Evolutionary conservation across 2,329 filamentous ascomycete genomes (phyloP).

Genomic region (Geosmithia putterillii): DNA sequence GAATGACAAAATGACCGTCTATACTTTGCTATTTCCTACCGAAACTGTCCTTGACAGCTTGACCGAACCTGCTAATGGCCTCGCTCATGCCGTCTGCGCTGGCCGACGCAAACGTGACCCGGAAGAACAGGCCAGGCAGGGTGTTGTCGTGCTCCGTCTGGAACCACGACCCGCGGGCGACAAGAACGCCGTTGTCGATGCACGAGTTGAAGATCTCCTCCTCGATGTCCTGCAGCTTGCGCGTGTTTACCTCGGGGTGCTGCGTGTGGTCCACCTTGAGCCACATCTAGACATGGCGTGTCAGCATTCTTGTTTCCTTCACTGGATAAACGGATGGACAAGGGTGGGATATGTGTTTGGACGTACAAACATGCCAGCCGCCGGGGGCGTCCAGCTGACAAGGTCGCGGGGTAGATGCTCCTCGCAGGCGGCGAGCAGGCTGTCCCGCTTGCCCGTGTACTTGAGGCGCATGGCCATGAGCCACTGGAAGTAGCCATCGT

Average conservation of each 20-base stretch:
- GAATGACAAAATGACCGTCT: neutral
- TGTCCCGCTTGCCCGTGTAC: slow-evolving; percentile 70
- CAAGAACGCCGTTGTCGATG: slow-evolving; percentile 65
- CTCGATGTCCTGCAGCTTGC: slow-evolving; percentile 56
- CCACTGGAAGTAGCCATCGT: slow-evolving; percentile 82
- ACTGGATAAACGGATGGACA: neutral
- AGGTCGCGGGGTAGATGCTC: slow-evolving; percentile 61
- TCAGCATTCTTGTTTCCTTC: neutral
- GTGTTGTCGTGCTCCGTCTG: slow-evolving; percentile 54
- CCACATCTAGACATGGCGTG: slow-evolving; percentile 51
- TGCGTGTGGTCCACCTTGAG: slow-evolving; percentile 52
- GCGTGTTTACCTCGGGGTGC: slow-evolving; percentile 47
- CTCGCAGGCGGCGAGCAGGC: slow-evolving; percentile 70
- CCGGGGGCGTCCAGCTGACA: slow-evolving; percentile 67
- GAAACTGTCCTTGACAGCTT: slow-evolving; percentile 53
- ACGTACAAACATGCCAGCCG: slow-evolving; percentile 90
- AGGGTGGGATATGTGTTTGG: neutral
- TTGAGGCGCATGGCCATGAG: slow-evolving; percentile 67
- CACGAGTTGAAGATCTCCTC: slow-evolving; percentile 73
- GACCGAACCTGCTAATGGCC: slow-evolving; percentile 64
- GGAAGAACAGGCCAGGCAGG: slow-evolving; percentile 65
- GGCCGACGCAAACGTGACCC: slow-evolving; percentile 80
- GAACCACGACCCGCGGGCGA: slow-evolving; percentile 88
- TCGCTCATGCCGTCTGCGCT: slow-evolving; percentile 56
- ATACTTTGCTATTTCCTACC: slow-evolving; percentile 17